phyloP scores from a whole-genome alignment of 2,329 filamentous ascomycete genomes.

The Pezicula rhizophila region DNA sequence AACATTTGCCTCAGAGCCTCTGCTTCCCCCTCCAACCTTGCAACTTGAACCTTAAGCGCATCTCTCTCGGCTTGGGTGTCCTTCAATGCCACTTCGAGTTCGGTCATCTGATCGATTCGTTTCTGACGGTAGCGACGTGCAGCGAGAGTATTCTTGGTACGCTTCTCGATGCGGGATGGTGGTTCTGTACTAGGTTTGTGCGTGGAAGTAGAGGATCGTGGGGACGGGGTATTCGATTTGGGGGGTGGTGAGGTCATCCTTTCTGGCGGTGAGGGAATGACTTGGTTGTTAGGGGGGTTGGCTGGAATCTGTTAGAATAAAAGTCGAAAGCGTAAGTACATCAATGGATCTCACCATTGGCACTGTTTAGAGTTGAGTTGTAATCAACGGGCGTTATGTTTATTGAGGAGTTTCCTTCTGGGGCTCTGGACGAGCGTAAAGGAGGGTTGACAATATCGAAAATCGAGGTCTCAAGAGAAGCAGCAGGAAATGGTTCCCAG shows the following conservation, averaged over 20 bases:
- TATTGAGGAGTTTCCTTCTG: too few species aligned
- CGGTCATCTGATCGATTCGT: slow-evolving; percentile 58
- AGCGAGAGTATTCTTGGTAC: slow-evolving; percentile 64
- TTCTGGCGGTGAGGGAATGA: neutral
- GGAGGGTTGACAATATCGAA: too few species aligned
- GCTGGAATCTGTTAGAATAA: neutral
- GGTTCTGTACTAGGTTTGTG: neutral
- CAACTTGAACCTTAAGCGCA: slow-evolving; percentile 55
- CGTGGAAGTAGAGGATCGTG: neutral
- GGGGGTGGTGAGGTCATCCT: neutral
- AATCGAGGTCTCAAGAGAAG: too few species aligned
- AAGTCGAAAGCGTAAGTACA: too few species aligned
- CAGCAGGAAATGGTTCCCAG: too few species aligned
- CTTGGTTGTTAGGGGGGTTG: neutral
- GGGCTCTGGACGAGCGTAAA: too few species aligned
- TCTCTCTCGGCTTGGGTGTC: slow-evolving; percentile 57
- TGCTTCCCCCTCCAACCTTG: slow-evolving; percentile 59
- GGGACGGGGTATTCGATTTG: neutral
- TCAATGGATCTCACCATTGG: too few species aligned
- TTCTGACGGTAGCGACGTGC: slow-evolving; percentile 67
- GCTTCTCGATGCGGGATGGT: slow-evolving; percentile 37
- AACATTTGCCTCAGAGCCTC: slow-evolving; percentile 50
- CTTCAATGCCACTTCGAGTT: slow-evolving; percentile 54
- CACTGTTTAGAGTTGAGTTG: too few species aligned
- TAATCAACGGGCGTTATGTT: too few species aligned